These are phyloP conservation scores for Cladophialophora psammophila DNA, from an alignment of 2,329 filamentous ascomycete species.

Conservation along the genomic window DNA sequence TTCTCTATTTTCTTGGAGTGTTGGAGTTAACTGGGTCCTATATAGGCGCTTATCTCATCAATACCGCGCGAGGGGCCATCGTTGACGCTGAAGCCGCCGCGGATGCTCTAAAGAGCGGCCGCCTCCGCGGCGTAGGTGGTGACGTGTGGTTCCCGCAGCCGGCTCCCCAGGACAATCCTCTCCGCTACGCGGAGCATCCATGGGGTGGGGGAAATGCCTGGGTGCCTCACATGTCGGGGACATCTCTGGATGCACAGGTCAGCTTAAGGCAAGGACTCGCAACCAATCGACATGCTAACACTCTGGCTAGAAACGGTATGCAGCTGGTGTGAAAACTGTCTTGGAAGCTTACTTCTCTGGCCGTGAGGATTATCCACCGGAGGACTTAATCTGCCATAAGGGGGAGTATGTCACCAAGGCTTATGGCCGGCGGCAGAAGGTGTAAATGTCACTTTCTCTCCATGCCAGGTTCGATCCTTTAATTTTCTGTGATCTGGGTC, in stretches of 20 bases:
- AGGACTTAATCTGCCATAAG: conserved; percentile 88
- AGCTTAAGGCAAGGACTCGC: too few species aligned
- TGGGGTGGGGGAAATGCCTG: conserved; percentile 98
- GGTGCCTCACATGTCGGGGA: conserved; percentile 99
- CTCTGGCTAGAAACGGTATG: conserved; percentile 91
- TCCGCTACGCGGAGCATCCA: conserved; percentile 91
- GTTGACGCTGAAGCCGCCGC: conserved; percentile 99
- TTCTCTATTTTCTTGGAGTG: not conserved
- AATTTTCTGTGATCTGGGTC: too few species aligned
- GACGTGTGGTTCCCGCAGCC: conserved; percentile 93
- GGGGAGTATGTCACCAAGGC: conserved; percentile 96
- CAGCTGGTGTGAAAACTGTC: conserved; percentile 86
- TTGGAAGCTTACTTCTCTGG: conserved; percentile 89
- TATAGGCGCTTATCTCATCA: conserved; percentile 91
- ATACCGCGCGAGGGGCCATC: conserved; percentile 98
- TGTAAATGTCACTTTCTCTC: too few species aligned
- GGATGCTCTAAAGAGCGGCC: conserved; percentile 86
- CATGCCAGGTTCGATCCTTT: too few species aligned
- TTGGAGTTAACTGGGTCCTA: conserved; percentile 6
- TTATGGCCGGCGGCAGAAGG: conserved; percentile 73
- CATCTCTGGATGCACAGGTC: conserved; percentile 95
- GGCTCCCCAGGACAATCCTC: conserved; percentile 87
- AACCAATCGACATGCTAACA: too few species aligned
- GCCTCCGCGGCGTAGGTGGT: conserved; percentile 63
- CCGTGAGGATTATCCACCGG: conserved; percentile 81